Evolutionary conservation across 2,329 filamentous ascomycete genomes (phyloP).

Genomic region (Fusarium dimerum): DNA sequence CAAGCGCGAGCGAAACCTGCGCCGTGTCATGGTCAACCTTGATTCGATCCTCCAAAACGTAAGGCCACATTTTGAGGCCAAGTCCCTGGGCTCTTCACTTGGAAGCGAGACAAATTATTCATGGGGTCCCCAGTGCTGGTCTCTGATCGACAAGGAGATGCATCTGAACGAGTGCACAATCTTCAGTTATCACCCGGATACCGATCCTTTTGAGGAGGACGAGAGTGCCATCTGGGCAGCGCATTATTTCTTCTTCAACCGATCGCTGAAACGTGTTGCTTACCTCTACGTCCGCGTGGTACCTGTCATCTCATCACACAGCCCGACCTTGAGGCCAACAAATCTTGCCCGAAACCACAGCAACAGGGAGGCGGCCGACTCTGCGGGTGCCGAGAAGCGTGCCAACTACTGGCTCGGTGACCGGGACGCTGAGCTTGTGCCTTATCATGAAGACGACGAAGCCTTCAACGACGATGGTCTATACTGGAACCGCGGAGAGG

Average conservation of each 20-base stretch:
- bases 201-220: slow-evolving; percentile 88
- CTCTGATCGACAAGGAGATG: slow-evolving; percentile 93
- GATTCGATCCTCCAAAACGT: slow-evolving; percentile 88
- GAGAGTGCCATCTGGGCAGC: slow-evolving; percentile 93
- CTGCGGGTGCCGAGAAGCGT: slow-evolving; percentile 60
- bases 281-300: slow-evolving; percentile 93
- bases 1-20: slow-evolving; percentile 76
- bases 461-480: slow-evolving; percentile 51
- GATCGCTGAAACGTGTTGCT: slow-evolving; percentile 84
- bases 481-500: slow-evolving; percentile 59
- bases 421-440: slow-evolving; percentile 51
- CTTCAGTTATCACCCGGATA: slow-evolving; percentile 86
- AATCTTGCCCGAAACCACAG: slow-evolving; percentile 31
- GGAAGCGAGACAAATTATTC: slow-evolving; percentile 55
- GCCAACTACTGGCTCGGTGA: slow-evolving; percentile 88
- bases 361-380: slow-evolving; percentile 32
- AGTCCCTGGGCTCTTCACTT: slow-evolving; percentile 43
- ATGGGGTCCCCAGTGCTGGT: slow-evolving; percentile 93
- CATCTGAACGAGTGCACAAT: slow-evolving; percentile 82
- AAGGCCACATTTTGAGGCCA: slow-evolving; percentile 61
- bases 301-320: slow-evolving; percentile 68
- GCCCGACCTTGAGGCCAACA: slow-evolving; percentile 47
- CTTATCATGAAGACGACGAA: slow-evolving; percentile 48
- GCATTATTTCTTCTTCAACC: slow-evolving; percentile 99
- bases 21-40: slow-evolving; percentile 81